Base-by-base conservation (phyloP, 2,329 filamentous ascomycete genomes). In the Botrytis medusae region DNA sequence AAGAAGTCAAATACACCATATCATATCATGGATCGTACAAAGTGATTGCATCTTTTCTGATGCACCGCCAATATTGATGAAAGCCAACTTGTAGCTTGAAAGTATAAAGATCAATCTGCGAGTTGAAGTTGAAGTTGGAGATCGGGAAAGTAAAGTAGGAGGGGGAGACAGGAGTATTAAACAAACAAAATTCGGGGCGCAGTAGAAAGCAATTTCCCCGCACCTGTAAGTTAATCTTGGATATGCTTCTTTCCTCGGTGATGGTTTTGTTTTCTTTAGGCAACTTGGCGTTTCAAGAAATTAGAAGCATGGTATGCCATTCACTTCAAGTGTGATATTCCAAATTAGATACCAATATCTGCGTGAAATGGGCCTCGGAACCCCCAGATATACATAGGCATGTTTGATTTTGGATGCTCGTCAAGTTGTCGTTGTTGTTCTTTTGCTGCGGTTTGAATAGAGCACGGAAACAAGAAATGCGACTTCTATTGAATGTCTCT, bases 301-400 rank as follows among this genome's bases (percentile, higher is more conserved):
- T 40, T 8, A 12, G 2, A 61, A 37, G 32, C 10, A 25, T 7
- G 22, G 59, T 25, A 22, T 61, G 34, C 59, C 12, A n/a, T n/a
- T 59, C 14, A 61, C 59, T 37, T 16, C 22, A 25, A 61, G 22
- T 16, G n/a, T n/a, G 22, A 8, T 16, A 3, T 61, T 3, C 7
- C 10, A 61, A n/a, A 25, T n/a, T 1, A 14, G 12, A n/a, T 32
- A 16, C 59, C 12, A 0, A 14, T 60, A 3, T 14, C 59, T 61
- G 6, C 20, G 10, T 61, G 48, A 14, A n/a, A 2, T 51, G 10
- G 25, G n/a, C 25, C 25, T 51, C 4, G 25, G 10, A 5, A n/a
- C 0, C 0, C 25, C n/a, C 12, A n/a, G 10, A 6, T n/a, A n/a
- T n/a, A 25, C 10, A 5, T 16, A n/a, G 12, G 0, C 4, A 7